Percentiles rank a stretch among this genome's conserved stretches.
Conservation (phyloP, 768 basidiomycete genomes). For the Hortiboletus flavorubellus region DNA sequence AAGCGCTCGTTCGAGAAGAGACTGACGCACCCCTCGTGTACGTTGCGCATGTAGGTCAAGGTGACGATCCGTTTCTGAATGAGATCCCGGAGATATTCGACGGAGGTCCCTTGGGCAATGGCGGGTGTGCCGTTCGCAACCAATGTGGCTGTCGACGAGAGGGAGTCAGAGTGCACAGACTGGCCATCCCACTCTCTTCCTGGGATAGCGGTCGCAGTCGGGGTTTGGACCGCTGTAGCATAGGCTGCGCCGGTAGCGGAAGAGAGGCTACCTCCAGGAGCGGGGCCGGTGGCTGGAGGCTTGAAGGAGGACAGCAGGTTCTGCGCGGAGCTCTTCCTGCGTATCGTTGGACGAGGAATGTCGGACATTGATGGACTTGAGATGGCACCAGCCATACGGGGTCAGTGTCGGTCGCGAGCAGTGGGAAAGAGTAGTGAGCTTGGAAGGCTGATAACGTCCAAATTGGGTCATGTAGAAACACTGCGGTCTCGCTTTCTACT, state of each 20-base stretch:
- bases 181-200: slow-evolving; percentile 72
- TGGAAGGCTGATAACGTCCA: slow-evolving; percentile 3
- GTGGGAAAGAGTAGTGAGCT: slow-evolving; percentile 1
- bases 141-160: slow-evolving; percentile 38
- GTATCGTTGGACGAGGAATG: slow-evolving; percentile 56
- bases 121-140: slow-evolving; percentile 33
- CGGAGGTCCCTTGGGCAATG: slow-evolving; percentile 60
- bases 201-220: slow-evolving; percentile 38
- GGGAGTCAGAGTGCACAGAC: slow-evolving; percentile 52
- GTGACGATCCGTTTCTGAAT: slow-evolving; percentile 84
- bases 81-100: slow-evolving; percentile 75
- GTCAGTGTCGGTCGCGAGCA: not conserved
- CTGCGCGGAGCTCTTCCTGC: slow-evolving; percentile 83
- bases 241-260: slow-evolving; percentile 39
- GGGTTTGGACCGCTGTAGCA: slow-evolving; percentile 33
- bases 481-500: not conserved
- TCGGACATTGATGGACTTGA: slow-evolving; percentile 31
- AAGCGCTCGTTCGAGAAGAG: not conserved
- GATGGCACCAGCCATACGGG: slow-evolving; percentile 12
- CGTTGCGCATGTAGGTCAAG: slow-evolving; percentile 78
- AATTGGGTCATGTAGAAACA: slow-evolving; percentile 13
- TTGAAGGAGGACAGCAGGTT: slow-evolving; percentile 79
- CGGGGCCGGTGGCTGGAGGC: slow-evolving; percentile 23
- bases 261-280: slow-evolving; percentile 33
- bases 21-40: slow-evolving; percentile 75